Base-by-base conservation (phyloP, 495 filamentous ascomycete species). In the Annulohypoxylon nitens region DNA sequence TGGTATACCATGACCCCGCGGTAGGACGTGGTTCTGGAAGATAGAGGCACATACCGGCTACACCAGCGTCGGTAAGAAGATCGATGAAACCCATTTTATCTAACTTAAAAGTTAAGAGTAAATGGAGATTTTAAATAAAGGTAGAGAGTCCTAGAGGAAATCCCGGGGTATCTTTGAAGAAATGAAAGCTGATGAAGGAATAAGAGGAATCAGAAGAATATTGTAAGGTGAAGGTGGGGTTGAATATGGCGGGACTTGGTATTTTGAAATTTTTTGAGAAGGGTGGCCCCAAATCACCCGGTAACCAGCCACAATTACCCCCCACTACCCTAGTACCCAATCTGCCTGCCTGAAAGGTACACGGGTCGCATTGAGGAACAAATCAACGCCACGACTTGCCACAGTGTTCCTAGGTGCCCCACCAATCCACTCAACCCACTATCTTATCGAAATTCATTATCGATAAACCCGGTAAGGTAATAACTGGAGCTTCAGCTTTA, bases 1-100 rank as follows among this genome's bases (percentile, higher is more conserved):
- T 39, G 25, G 60, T 51, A 62, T 45, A 69, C 45, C 59, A n/a
- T 43, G 26, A 36, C 41, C 34, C 43, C n/a, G 37, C 59, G 12
- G 9, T 14, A 1, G 41, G 39, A 58, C 63, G 54, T 53, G 61
- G 37, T 53, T 61, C 50, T 36, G 37, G 48, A 39, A 39, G 36
- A 23, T 34, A 53, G 23, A 70, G 43, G 0, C 57, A 70, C 67
- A 79, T 90, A 97, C 94, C 81, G 80, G 92, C 88, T 66, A 96
- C 87, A 80, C 96, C 95, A 86, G 93, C 88, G 76, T 96, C 95
- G 79, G 91, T 89, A 81, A 92, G 83, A 75, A 99, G 89, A 86
- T 99, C 95, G 74, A 91, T 90, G 90, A 98, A 98, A 84, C 96
- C 96, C 96, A 99, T 99, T 55, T 76, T 76, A 30, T 16, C 47